Conservation (phyloP, 1,284 basidiomycete species). For the Xerocomus nothofagi region DNA sequence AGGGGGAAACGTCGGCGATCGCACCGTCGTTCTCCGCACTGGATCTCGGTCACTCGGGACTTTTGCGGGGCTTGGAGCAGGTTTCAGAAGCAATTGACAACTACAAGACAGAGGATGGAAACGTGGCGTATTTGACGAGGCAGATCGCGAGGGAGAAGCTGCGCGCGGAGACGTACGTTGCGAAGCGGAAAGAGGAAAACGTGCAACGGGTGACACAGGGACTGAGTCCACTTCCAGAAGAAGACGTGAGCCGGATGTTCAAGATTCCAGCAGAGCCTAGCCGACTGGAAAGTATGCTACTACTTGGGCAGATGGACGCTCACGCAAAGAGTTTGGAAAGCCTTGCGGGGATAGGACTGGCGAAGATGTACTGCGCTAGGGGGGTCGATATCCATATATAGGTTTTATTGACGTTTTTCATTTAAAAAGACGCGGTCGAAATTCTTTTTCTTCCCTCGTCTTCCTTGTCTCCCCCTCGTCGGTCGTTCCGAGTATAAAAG, state of each 20-base stretch:
- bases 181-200: slow-evolving; percentile 91
- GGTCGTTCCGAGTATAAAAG: slow-evolving; percentile 13
- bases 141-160: slow-evolving; percentile 90
- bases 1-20: slow-evolving; percentile 41
- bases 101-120: slow-evolving; percentile 90
- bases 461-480: not conserved
- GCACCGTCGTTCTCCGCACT: slow-evolving; percentile 59
- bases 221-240: slow-evolving; percentile 82
- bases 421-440: no score
- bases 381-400: no score
- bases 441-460: not conserved
- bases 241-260: slow-evolving; percentile 81
- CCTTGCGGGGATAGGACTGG: slow-evolving; percentile 66
- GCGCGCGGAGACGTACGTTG: slow-evolving; percentile 78
- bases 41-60: slow-evolving; percentile 58
- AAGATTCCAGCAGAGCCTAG: slow-evolving; percentile 90
- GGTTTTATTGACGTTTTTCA: no score
- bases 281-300: slow-evolving; percentile 84
- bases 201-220: slow-evolving; percentile 80
- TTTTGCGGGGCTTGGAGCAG: slow-evolving; percentile 74
- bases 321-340: slow-evolving; percentile 76
- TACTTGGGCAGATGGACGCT: slow-evolving; percentile 86
- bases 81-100: slow-evolving; percentile 84
- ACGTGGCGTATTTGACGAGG: slow-evolving; percentile 88
- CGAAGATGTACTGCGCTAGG: slow-evolving; percentile 75